Evolutionary conservation across 345 rosid species (phyloP).

Genomic region (Eucalyptus leucophloia): DNA sequence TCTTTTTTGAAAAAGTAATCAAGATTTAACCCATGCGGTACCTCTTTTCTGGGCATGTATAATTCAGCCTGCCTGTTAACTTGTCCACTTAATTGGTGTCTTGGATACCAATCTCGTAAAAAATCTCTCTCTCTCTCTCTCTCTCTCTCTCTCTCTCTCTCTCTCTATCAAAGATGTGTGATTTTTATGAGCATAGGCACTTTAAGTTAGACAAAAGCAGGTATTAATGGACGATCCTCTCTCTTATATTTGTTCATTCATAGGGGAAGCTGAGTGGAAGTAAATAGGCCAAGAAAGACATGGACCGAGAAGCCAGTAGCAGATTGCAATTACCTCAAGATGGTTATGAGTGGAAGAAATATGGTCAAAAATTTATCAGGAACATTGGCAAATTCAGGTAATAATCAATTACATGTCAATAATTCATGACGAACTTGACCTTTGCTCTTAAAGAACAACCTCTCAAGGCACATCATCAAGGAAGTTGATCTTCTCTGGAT

Average conservation of each 20-base stretch:
- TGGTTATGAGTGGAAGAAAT: constrained; percentile 33
- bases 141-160: neutral
- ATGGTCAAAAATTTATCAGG: constrained; percentile 32
- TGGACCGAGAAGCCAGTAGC: neutral
- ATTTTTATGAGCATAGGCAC: neutral
- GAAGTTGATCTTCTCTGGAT: neutral
- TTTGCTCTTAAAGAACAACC: neutral
- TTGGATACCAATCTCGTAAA: neutral
- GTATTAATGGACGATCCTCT: neutral
- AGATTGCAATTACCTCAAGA: constrained; percentile 20
- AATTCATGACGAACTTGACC: neutral
- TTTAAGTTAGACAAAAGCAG: neutral
- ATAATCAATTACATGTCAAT: neutral
- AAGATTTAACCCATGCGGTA: neutral
- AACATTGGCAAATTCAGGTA: constrained; percentile 24
- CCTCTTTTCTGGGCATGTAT: neutral
- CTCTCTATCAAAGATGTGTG: neutral
- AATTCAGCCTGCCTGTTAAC: neutral
- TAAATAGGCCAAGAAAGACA: neutral
- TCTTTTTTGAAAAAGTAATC: neutral
- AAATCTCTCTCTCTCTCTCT: neutral
- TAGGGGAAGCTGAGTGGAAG: neutral
- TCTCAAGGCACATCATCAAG: neutral
- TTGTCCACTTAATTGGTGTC: neutral
- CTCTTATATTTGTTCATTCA: neutral